Evolutionary conservation across 1,139 yeast genomes (phyloP).

Genomic region (Sugiyamaella neomexicana): DNA sequence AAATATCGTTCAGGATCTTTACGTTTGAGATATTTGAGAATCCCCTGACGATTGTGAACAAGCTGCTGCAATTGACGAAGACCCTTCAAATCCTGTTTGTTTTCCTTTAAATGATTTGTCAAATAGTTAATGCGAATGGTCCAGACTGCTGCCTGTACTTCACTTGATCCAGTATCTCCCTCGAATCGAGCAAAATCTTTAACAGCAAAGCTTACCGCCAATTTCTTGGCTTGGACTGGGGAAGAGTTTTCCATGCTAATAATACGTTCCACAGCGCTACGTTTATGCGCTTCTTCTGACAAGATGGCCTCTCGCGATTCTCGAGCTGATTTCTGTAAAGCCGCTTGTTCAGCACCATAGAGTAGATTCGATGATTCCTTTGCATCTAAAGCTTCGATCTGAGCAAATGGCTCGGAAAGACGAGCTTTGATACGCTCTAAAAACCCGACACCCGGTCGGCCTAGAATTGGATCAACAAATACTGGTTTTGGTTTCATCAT

Average conservation of each 20-base stretch:
- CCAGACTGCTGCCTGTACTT: constrained; percentile 90
- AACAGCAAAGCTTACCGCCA: constrained; percentile 65
- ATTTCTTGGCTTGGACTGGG: constrained; percentile 55
- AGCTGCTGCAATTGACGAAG: constrained; percentile 71
- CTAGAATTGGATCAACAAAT: constrained; percentile 76
- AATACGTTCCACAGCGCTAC: constrained; percentile 69
- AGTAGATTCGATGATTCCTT: constrained; percentile 72
- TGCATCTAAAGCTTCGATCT: constrained; percentile 41
- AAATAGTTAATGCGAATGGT: constrained; percentile 79
- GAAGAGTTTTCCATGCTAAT: constrained; percentile 71
- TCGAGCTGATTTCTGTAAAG: constrained; percentile 47
- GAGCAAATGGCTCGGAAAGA: constrained; percentile 60
- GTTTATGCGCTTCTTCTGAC: constrained; percentile 57
- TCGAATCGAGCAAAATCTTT: constrained; percentile 77
- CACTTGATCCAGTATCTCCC: constrained; percentile 94
- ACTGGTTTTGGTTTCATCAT: constrained; percentile 34
- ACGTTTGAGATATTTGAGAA: constrained; percentile 76
- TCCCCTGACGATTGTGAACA: constrained; percentile 85
- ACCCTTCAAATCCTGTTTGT: constrained; percentile 71
- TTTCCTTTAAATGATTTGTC: constrained; percentile 70
- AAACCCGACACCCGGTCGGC: constrained; percentile 67
- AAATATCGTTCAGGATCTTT: constrained; percentile 79
- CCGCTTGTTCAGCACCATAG: constrained; percentile 72
- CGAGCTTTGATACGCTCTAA: constrained; percentile 65
- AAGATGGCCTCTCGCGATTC: constrained; percentile 33